Base-by-base conservation (phyloP, 1,284 basidiomycete genomes). In the Amylostereum areolatum region DNA sequence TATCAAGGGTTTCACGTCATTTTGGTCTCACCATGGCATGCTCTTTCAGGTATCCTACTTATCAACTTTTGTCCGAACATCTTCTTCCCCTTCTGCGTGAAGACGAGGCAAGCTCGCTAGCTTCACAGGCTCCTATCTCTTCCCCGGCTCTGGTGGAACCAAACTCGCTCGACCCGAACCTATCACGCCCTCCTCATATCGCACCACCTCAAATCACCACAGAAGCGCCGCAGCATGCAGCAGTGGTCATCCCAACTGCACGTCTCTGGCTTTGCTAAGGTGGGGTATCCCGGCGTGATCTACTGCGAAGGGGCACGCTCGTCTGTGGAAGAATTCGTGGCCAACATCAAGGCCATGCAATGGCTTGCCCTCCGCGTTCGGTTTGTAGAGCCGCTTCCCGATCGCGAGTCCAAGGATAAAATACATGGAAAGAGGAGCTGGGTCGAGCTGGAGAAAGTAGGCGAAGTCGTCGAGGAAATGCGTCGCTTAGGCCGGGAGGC, bases 261-360 rank as follows among this genome's bases (percentile, higher is more conserved):
- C 2, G 60, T 89, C 12, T 60, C 67, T 0, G 85, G 86, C 0
- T 89, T 88, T 59, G 79, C 83, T 4, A 89, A 89, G 64, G 73
- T 84, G 10, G 85, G 86, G 0, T 77, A 89, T 58, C 85, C 86
- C 1, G 85, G 85, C 4, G 70, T 85, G 41, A 84, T 89, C 48
- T 90, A 88, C 54, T 81, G 75, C 24, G 71, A 82, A 56, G 86
- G 86, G 2, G 58, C 60, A 6, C 66, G 67, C 41, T 65, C 69
- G 7, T 68, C 76, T 48, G 66, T 89, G 18, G 74, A 80, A 55
- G 80, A 83, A 54, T 88, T 88, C 57, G 75, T 85, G 2, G 64
- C 62, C 12, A 82, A 82, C 49, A 76, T 89, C 47, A 86, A 83
- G 61, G 75, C 72, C 27, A 87, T 88, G 85, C 83, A 88, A 57